Conservation (phyloP, 352 stramenopile species). For the Phytophthora pluvialis region DNA sequence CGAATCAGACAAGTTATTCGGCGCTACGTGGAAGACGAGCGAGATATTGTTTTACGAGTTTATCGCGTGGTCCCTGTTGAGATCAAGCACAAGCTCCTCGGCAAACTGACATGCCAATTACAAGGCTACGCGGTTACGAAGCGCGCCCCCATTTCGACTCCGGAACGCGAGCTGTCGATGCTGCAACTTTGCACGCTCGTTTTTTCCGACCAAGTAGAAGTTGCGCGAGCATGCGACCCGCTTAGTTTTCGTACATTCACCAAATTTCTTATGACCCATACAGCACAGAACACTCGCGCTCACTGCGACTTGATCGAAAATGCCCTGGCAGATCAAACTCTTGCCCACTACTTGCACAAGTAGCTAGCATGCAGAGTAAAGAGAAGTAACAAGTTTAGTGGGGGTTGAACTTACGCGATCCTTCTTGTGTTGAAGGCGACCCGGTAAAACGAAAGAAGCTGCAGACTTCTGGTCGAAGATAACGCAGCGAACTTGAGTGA, state of each 20-base stretch:
- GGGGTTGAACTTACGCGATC: not conserved
- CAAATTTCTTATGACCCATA: slow-evolving; percentile 45
- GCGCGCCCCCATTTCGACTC: slow-evolving; percentile 34
- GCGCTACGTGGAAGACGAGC: slow-evolving; percentile 33
- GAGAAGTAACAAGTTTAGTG: not conserved
- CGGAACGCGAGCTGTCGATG: slow-evolving; percentile 23
- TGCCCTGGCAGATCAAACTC: slow-evolving; percentile 18
- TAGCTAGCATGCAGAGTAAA: not conserved
- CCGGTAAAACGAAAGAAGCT: too few relatives aligned
- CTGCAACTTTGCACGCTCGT: slow-evolving; percentile 40
- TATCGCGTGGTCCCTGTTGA: slow-evolving; percentile 32
- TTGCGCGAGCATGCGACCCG: slow-evolving; percentile 18
- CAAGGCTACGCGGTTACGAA: slow-evolving; percentile 42
- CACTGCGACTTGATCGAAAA: slow-evolving; percentile 52
- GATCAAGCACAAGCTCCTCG: slow-evolving; percentile 31
- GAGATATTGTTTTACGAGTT: slow-evolving; percentile 40
- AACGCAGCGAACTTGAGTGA: too few relatives aligned
- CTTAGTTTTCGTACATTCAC: slow-evolving; percentile 36
- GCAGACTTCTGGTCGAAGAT: too few relatives aligned
- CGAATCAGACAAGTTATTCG: slow-evolving; percentile 34
- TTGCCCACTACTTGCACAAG: not conserved
- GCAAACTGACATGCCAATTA: slow-evolving; percentile 35
- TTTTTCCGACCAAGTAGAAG: slow-evolving; percentile 28
- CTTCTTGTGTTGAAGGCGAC: too few relatives aligned
- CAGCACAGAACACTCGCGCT: slow-evolving; percentile 36